These are phyloP conservation scores for Peronospora belbahrii DNA, from an alignment of 352 stramenopile species.

Conservation along the genomic window DNA sequence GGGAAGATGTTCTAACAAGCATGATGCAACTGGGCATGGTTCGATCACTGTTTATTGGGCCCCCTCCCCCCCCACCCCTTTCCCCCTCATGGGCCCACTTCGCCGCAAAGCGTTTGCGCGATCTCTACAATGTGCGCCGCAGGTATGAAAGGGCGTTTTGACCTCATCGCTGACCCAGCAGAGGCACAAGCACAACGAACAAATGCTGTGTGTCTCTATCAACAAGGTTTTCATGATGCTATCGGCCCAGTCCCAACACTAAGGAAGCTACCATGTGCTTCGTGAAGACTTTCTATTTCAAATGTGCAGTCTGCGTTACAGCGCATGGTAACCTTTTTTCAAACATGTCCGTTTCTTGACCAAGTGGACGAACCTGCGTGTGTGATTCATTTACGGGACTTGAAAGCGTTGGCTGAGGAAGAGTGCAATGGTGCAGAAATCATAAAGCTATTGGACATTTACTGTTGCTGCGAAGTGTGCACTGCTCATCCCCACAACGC, in stretches of 20 bases:
- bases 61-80: no score
- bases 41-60: conserved; percentile 34
- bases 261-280: conserved; percentile 9
- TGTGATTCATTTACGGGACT: conserved; percentile 39
- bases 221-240: not conserved
- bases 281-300: conserved; percentile 11
- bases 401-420: conserved; percentile 21
- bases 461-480: conserved; percentile 38
- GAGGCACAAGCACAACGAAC: conserved; percentile 6
- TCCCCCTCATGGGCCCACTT: conserved; percentile 28
- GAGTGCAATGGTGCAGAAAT: conserved; percentile 8
- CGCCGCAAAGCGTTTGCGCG: conserved; percentile 32
- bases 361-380: conserved; percentile 43
- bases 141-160: conserved; percentile 41
- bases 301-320: conserved; percentile 20
- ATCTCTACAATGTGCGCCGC: conserved; percentile 20
- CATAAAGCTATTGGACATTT: conserved; percentile 22
- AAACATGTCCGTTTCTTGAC: conserved; percentile 55
- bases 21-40: conserved; percentile 45
- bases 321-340: conserved; percentile 31
- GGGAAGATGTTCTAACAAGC: conserved; percentile 36
- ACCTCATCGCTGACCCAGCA: conserved; percentile 9
- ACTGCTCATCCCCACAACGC: conserved; percentile 36
- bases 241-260: not conserved
- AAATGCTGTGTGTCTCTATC: not conserved